phyloP scores from a whole-genome alignment of 495 filamentous ascomycete genomes.

The Choiromyces venosus region DNA sequence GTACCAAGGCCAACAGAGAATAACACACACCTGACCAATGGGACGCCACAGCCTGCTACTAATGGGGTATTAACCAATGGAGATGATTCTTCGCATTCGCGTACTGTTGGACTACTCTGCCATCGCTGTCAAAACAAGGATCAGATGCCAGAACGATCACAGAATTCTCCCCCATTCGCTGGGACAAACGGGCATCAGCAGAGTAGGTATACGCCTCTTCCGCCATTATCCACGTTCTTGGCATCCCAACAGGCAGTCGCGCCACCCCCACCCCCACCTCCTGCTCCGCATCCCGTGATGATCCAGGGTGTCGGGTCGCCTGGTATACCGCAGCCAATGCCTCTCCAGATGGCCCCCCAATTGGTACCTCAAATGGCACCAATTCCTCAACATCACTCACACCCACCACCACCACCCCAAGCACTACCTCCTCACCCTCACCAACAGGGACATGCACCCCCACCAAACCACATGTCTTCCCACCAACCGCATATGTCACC shows the following conservation, averaged over 20 bases:
- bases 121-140: conserved; percentile 34
- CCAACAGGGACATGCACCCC: conserved; percentile 25
- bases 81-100: conserved; percentile 9
- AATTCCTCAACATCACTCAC: conserved; percentile 37
- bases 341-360: conserved; percentile 20
- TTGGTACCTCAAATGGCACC: conserved; percentile 24
- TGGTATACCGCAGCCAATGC: conserved; percentile 27
- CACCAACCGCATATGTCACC: conserved; percentile 31
- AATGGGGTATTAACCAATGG: conserved; percentile 33
- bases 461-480: conserved; percentile 28
- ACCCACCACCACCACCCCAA: conserved; percentile 22
- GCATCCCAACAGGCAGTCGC: conserved; percentile 32
- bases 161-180: conserved; percentile 21
- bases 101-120: conserved; percentile 33
- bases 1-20: conserved; percentile 28
- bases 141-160: conserved; percentile 28
- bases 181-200: conserved; percentile 18
- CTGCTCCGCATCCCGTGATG: conserved; percentile 26
- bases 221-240: conserved; percentile 37
- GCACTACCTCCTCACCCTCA: conserved; percentile 26
- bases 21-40: conserved; percentile 32
- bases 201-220: conserved; percentile 35
- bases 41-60: conserved; percentile 14
- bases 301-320: conserved; percentile 27
- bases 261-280: conserved; percentile 27